Base-by-base conservation (phyloP, 139 green algal species). In the Coccomyxa sp. region DNA sequence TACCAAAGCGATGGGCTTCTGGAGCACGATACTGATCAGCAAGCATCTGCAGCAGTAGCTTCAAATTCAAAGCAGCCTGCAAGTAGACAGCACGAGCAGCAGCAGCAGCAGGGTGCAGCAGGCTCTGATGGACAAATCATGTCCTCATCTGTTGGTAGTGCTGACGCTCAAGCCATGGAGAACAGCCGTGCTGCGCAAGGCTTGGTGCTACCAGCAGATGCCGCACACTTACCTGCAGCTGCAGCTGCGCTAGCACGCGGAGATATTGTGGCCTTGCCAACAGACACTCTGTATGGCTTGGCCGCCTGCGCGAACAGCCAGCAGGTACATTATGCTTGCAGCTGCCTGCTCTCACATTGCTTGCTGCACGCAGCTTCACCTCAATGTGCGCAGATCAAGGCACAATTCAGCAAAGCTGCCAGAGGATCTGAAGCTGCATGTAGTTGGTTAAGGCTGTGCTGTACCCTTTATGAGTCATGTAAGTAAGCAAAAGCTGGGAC, bases 261-360 rank as follows among this genome's bases (percentile, higher is more conserved):
- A 35, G 0, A 54, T 22, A 80, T 93, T n/a, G 36, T 93, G 0
- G 86, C 85, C 2, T 58, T 94, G 34, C 89, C 91, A 3, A 92
- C 90, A 12, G 90, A 91, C 76, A 93, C 89, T 2, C 68, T 93
- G 29, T 94, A 93, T 70, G 90, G 87, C 58, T 71, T 91, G 64
- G 89, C 82, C 8, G 76, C 83, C 24, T 76, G 70, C 29, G 89
- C 80, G 29, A 71, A 39, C 54, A 68, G 39, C 68, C 14, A 72
- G 64, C 6, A 64, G 50, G 50, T 64, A 22, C 50, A 10, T 1
- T 64, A 22, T 18, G 50, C 50, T 7, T 4, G 18, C 50, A 6
- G 5, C 18, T 22, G 5, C 50, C 5, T 18, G 3, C 50, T 64
- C 18, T 64, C 50, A 7, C 5, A 22, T 31, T 7, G 50, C 50